These are phyloP conservation scores for Barnettozyma californica DNA, from an alignment of 805 yeast species.

Conservation along the genomic window DNA sequence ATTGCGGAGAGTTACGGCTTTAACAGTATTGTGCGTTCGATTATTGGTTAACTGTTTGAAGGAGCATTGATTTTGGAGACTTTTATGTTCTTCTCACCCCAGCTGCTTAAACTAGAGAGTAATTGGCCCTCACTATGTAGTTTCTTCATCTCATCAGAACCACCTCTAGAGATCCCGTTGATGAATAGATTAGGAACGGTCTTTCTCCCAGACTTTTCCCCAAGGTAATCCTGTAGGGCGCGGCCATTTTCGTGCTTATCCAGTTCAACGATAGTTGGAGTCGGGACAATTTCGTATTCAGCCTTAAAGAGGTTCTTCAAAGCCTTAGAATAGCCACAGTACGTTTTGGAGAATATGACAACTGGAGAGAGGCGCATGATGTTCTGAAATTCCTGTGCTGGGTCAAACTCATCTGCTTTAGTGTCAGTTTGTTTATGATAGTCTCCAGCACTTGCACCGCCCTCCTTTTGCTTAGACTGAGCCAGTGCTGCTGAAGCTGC, in stretches of 20 bases:
- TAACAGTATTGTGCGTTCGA: not conserved
- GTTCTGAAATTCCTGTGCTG: conserved; percentile 47
- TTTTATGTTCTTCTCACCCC: conserved; percentile 54
- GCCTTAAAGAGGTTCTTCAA: conserved; percentile 62
- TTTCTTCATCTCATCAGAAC: conserved; percentile 72
- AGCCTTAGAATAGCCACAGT: conserved; percentile 72
- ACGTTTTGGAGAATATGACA: conserved; percentile 46
- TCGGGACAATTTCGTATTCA: conserved; percentile 67
- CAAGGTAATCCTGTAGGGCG: conserved; percentile 69
- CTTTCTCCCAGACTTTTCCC: conserved; percentile 60
- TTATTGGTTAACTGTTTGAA: conserved; percentile 35
- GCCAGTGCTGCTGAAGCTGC: not conserved
- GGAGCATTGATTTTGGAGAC: conserved; percentile 50
- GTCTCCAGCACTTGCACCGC: not conserved
- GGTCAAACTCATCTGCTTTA: conserved; percentile 31
- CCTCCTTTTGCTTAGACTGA: not conserved
- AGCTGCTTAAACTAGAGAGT: conserved; percentile 43
- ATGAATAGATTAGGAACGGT: conserved; percentile 91
- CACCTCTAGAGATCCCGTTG: conserved; percentile 76
- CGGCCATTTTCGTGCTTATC: conserved; percentile 75
- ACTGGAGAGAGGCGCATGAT: conserved; percentile 62
- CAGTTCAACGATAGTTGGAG: conserved; percentile 70
- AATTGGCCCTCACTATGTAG: conserved; percentile 57
- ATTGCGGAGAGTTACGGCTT: not conserved
- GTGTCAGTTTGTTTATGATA: not conserved